Evolutionary conservation across 176 grass and related monocot species (phyloP).

Genomic region (Eleusine coracana): DNA sequence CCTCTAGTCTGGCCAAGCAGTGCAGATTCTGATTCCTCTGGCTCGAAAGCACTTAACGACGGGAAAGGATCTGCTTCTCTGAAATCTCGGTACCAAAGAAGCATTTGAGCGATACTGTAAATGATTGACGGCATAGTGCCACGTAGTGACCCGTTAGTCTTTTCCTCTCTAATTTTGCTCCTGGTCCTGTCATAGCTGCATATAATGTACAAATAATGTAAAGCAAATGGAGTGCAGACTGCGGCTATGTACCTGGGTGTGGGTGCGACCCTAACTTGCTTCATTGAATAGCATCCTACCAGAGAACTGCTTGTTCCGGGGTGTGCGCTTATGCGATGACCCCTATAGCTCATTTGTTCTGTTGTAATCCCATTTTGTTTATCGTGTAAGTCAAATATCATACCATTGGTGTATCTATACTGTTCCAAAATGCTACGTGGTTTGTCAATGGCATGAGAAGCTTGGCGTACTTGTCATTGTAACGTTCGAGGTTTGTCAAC

Average conservation of each 20-base stretch:
- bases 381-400: background rate
- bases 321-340: background rate
- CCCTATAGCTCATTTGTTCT: background rate
- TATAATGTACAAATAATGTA: constrained; percentile 71
- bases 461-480: background rate
- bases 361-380: constrained; percentile 8
- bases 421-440: background rate
- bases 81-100: constrained; percentile 81
- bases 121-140: constrained; percentile 34
- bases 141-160: constrained; percentile 48
- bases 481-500: background rate
- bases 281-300: constrained; percentile 19
- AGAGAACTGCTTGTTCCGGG: constrained; percentile 23
- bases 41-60: constrained; percentile 35
- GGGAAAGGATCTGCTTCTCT: constrained; percentile 41
- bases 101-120: constrained; percentile 54
- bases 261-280: constrained; percentile 33
- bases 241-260: constrained; percentile 39
- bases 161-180: constrained; percentile 38
- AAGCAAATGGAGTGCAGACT: constrained; percentile 43
- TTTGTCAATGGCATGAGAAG: background rate
- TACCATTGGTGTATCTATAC: background rate
- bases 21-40: constrained; percentile 31
- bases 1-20: constrained; percentile 57
- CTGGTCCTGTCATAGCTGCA: constrained; percentile 39